Conservation (phyloP, 768 basidiomycete species). For the Suillus ampliporus region DNA sequence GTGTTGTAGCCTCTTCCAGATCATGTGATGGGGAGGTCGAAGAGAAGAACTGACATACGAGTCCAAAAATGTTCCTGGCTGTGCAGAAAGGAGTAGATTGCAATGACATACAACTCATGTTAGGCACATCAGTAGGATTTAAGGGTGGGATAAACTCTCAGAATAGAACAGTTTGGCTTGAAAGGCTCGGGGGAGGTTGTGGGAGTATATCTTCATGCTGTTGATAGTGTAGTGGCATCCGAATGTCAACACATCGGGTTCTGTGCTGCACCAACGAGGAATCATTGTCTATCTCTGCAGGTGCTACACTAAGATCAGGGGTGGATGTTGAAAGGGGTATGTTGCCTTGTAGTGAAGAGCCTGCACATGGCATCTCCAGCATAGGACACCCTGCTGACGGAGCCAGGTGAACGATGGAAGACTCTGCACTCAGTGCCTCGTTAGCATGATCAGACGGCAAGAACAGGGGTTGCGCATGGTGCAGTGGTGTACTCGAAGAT, state of each 20-base stretch:
- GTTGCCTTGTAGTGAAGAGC: no score
- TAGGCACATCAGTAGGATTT: background rate
- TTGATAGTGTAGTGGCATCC: constrained; percentile 6
- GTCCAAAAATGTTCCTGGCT: constrained; percentile 10
- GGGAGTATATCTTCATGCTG: constrained; percentile 4
- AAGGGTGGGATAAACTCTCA: background rate
- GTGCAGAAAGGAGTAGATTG: background rate
- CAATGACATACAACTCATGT: background rate
- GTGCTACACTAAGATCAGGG: no score
- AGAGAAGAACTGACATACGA: background rate
- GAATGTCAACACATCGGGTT: background rate
- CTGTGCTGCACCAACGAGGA: constrained; percentile 5
- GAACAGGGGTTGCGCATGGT: no score
- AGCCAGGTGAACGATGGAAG: no score
- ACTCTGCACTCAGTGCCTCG: no score
- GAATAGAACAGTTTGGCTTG: no score
- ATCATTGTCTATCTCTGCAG: no score
- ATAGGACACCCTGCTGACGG: no score
- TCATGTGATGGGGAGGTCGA: constrained; percentile 7
- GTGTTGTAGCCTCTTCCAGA: background rate
- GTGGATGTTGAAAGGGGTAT: no score
- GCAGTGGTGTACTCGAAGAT: no score
- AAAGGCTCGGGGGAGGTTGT: background rate
- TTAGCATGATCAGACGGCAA: no score
- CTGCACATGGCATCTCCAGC: no score